Conservation (phyloP, 768 basidiomycete species). For the Boletus huronensis region DNA sequence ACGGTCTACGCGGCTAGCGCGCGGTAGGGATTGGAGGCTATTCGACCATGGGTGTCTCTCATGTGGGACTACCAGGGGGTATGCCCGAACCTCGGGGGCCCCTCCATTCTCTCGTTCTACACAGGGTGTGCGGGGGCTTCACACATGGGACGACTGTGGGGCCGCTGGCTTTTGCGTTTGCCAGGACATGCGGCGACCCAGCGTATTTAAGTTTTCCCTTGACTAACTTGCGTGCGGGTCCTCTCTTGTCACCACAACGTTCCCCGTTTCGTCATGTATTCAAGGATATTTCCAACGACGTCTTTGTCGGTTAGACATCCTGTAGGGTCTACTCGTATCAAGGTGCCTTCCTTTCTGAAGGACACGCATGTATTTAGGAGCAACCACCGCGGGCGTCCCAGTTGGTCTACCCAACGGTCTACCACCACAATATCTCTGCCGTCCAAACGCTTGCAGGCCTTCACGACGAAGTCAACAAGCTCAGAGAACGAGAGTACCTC, state of each 20-base stretch:
- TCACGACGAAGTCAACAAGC: conserved; percentile 17
- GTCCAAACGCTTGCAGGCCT: conserved; percentile 18
- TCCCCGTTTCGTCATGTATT: conserved; percentile 14
- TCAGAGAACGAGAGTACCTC: conserved; percentile 12
- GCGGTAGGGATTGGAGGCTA: background rate
- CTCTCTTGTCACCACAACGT: conserved; percentile 16
- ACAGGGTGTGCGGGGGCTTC: conserved; percentile 20
- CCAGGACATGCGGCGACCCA: conserved; percentile 17
- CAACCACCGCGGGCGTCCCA: background rate
- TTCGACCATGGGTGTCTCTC: background rate
- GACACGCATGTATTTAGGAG: conserved; percentile 12
- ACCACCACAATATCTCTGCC: conserved; percentile 17
- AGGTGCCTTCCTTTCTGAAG: conserved; percentile 6
- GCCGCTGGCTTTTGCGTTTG: conserved; percentile 21
- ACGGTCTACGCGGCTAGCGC: background rate
- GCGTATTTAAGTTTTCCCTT: conserved; percentile 22
- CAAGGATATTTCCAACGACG: conserved; percentile 8
- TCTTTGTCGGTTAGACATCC: conserved; percentile 21
- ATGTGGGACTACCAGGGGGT: conserved; percentile 16
- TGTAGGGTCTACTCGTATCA: conserved; percentile 13
- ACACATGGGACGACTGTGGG: conserved; percentile 15
- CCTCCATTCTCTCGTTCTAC: conserved; percentile 3
- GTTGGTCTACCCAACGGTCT: conserved; percentile 8
- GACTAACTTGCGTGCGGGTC: conserved; percentile 9
- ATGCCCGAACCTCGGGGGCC: conserved; percentile 5